Percentiles rank a stretch among this genome's conserved stretches.
Conservation (phyloP, 176 grass and related monocot genomes). For the Pharus latifolius region DNA sequence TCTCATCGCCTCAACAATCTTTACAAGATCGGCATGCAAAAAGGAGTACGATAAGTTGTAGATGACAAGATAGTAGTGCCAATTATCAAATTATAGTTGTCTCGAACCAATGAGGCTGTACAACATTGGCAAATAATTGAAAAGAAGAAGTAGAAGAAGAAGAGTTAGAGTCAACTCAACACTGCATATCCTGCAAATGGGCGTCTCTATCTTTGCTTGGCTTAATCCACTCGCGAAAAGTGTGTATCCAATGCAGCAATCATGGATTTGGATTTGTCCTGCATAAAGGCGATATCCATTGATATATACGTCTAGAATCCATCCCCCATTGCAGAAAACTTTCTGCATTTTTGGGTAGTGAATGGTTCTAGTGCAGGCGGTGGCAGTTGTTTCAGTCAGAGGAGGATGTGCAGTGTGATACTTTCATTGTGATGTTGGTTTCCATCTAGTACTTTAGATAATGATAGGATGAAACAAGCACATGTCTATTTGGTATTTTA, state of each 20-base stretch:
- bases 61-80: background rate
- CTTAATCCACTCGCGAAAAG: background rate
- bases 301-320: background rate
- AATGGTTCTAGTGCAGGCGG: no score
- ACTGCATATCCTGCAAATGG: background rate
- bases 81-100: background rate
- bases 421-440: no score
- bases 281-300: background rate
- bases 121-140: background rate
- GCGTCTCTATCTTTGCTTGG: background rate
- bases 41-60: background rate
- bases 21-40: background rate
- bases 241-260: background rate
- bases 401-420: no score
- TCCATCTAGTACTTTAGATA: no score
- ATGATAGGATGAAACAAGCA: no score
- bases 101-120: background rate
- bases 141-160: no score
- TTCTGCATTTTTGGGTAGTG: background rate
- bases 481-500: no score
- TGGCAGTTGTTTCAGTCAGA: no score
- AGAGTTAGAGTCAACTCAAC: background rate
- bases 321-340: background rate
- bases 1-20: background rate
- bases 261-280: background rate